A percentile compares a stretch with the other conserved stretches of the same genome.
Evolutionary conservation across 2,329 filamentous ascomycete species (phyloP).

Genomic region (Colletotrichum gloeosporioides): DNA sequence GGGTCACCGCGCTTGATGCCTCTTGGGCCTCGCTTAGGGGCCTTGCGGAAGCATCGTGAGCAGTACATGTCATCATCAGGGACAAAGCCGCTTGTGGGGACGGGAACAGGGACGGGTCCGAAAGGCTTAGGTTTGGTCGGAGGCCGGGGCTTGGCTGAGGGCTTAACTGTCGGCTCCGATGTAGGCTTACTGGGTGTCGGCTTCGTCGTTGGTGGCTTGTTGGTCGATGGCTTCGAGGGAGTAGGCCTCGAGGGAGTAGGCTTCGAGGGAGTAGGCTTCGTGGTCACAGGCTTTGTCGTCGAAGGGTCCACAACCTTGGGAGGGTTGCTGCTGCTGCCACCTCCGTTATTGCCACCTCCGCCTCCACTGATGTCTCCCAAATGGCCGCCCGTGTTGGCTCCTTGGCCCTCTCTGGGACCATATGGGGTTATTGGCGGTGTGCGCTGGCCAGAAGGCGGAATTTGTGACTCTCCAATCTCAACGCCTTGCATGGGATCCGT

Average conservation of each 20-base stretch:
- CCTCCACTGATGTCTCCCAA: not conserved
- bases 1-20: not conserved
- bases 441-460: not conserved
- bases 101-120: not conserved
- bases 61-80: constrained; percentile 35
- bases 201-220: not conserved
- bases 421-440: not conserved
- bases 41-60: constrained; percentile 27
- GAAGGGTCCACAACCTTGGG: not conserved
- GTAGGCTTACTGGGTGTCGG: not conserved
- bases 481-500: not conserved
- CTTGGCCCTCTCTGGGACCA: not conserved
- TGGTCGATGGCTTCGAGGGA: not conserved
- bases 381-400: not conserved
- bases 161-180: not conserved
- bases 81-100: constrained; percentile 23
- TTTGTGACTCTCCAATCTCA: not conserved
- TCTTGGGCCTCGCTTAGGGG: not conserved
- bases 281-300: not conserved
- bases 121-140: not conserved
- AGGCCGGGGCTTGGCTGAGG: not conserved
- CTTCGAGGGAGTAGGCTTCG: not conserved
- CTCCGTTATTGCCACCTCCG: not conserved
- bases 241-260: not conserved
- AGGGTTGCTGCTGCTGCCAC: not conserved